Conservation (phyloP, 306 rosid genomes). For the Abrus pulchellus region DNA sequence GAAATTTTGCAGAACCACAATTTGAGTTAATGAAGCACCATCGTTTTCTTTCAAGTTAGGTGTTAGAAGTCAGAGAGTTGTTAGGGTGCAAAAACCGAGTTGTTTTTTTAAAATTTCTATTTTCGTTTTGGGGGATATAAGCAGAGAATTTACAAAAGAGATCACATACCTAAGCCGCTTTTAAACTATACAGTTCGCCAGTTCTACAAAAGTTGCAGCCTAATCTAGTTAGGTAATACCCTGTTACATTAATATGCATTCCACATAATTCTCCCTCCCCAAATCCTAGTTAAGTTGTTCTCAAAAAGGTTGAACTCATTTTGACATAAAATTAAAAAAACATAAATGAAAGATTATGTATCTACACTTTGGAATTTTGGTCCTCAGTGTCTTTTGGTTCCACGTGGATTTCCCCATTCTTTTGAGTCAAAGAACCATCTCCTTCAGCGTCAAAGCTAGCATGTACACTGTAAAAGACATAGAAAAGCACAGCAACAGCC, state of each 20-base stretch:
- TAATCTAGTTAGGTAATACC: constrained; percentile 30
- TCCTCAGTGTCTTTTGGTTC: constrained; percentile 60
- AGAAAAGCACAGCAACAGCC: constrained; percentile 64
- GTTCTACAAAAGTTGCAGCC: constrained; percentile 53
- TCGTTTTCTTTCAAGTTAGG: constrained; percentile 14
- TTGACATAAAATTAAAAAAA: constrained; percentile 19
- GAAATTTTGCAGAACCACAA: not conserved
- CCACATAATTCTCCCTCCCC: constrained; percentile 42
- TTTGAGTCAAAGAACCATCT: constrained; percentile 59
- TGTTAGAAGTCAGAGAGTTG: constrained; percentile 18
- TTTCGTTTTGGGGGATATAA: not conserved
- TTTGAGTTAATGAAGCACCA: not conserved
- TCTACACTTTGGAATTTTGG: constrained; percentile 60
- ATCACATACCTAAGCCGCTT: constrained; percentile 45
- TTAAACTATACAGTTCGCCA: constrained; percentile 66
- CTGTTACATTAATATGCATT: constrained; percentile 26
- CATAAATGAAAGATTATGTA: not conserved
- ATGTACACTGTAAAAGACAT: constrained; percentile 88
- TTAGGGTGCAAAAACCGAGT: constrained; percentile 20
- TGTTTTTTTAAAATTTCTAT: not conserved
- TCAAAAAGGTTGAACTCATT: constrained; percentile 42
- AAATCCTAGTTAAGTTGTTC: constrained; percentile 11
- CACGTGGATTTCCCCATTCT: constrained; percentile 58
- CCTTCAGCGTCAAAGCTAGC: constrained; percentile 87
- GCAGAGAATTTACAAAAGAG: constrained; percentile 49